Evolutionary conservation across 164 flowering plant species (phyloP), one percentile per base, ranked within the genome.

Genomic region (Vitis labrusca): DNA sequence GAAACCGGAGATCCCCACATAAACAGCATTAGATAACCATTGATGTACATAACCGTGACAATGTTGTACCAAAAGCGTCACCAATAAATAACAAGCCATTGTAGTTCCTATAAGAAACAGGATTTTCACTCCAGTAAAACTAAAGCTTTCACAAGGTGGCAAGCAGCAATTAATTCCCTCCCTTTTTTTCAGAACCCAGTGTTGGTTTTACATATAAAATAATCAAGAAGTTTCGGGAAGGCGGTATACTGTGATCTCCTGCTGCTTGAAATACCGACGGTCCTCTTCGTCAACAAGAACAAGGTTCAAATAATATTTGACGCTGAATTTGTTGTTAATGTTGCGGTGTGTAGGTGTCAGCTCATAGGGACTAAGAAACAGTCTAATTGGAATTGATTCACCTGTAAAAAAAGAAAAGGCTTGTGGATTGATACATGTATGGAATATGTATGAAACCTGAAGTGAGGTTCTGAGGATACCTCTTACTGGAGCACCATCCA

Each of bases 401-500:
- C 91, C 91, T 88, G 83, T 30, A 59, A 59, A 48, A 74, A 44
- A 8, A 64, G 30, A 11, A 52, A 37, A 37, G 44, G 44, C 44
- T 37, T 37, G 44, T n/a, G 7, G n/a, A 12, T 53, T 47, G 63
- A 16, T 37, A 15, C 17, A 61, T 61, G 37, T 13, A 6, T 61
- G 49, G 50, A 61, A 14, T 61, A 13, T 62, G 12, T 37, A 10
- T 48, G 13, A 23, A 52, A 49, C 11, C 14, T 4, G 1, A 15
- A 53, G 19, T 0, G 27, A 3, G 8, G 17, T 10, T 51, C 5
- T 32, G 9, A 64, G 19, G 63, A 57, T 87, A 93, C 98, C 98
- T 91, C 98, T 83, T 30, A 93, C 97, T 10, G 98, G 98, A 76
- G 97, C 97, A 71, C 98, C 98, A 83, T 93, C 98, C 98, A 93